Conservation (phyloP, 192 early-diverging fungal genomes). For the Backusella australiensis region DNA sequence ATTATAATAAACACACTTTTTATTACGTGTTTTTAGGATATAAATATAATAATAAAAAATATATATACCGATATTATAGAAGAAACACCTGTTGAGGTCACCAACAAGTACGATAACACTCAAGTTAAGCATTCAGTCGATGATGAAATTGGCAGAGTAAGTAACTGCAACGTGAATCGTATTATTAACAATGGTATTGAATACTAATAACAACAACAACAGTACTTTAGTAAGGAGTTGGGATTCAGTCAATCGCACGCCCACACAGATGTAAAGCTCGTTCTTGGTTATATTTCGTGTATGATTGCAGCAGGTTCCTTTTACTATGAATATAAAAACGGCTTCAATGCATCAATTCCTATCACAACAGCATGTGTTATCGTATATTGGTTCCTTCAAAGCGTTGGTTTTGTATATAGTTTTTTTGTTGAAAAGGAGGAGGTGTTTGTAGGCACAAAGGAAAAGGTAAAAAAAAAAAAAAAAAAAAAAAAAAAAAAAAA, state of each 20-base stretch:
- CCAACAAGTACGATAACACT: constrained; percentile 45
- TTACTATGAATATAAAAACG: constrained; percentile 65
- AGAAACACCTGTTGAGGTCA: constrained; percentile 20
- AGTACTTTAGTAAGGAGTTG: constrained; percentile 46
- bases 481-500: too few species aligned
- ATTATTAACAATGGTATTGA: background rate
- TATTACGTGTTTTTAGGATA: background rate
- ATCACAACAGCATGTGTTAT: constrained; percentile 58
- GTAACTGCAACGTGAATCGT: background rate
- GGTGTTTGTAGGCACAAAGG: constrained; percentile 46
- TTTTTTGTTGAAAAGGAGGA: constrained; percentile 64
- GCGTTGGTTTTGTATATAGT: constrained; percentile 52
- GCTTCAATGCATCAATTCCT: constrained; percentile 61
- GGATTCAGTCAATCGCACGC: constrained; percentile 71
- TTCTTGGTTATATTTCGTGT: constrained; percentile 76
- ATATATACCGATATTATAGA: background rate
- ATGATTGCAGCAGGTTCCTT: constrained; percentile 71
- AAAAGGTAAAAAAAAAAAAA: too few species aligned
- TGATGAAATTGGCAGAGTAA: constrained; percentile 57
- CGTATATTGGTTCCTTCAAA: constrained; percentile 47
- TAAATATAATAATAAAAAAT: background rate
- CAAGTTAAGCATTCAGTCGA: constrained; percentile 67
- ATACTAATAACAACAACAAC: background rate
- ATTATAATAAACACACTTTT: background rate
- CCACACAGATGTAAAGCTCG: constrained; percentile 79